Base-by-base conservation (phyloP, 768 basidiomycete genomes). In the Butyriboletus loyo region DNA sequence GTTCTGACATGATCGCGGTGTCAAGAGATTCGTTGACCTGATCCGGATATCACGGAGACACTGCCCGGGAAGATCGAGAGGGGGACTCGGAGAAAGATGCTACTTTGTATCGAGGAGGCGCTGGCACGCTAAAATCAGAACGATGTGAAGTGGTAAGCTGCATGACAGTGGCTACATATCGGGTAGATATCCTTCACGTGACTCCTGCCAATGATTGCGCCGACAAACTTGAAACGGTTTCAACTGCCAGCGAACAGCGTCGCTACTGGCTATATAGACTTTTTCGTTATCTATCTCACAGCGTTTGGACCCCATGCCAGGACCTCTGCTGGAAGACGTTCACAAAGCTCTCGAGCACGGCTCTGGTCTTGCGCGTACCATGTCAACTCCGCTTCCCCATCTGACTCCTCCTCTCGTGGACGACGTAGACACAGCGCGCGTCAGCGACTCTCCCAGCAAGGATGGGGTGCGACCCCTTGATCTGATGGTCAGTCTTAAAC, bases 401-500 rank as follows among this genome's bases (percentile, higher is more conserved):
- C 48, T 48, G 5, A 49, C 64, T 13, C 30, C 48, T 32, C 21
- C 50, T 17, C 30, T 41, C 15, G 21, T 32, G 5, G 35, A 51
- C 25, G 37, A 37, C 36, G 39, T 15, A 34, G 58, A 65, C n/a
- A 32, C 27, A 25, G 46, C 41, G 36, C 56, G 42, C 11, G 19
- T 37, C 14, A 52, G 35, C 52, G 43, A 57, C n/a, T 22, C 54
- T 45, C 14, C 50, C 10, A 13, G 19, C 21, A 58, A 55, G 44
- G 57, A 49, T 46, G 46, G 32, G 5, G 45, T 65, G 19, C 55
- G 45, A 30, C 73, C 80, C 11, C 66, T 86, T 31, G 87, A 91
- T 67, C 72, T 87, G 25, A 83, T 85, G 69, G 72, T 73, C 44
- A 77, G 76, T 55, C 75, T 91, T 7, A 78, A 84, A 54, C 82